Percentiles rank a stretch among this genome's conserved stretches.
Conservation (phyloP, 257 asterid genomes). For the Asclepias syriaca region DNA sequence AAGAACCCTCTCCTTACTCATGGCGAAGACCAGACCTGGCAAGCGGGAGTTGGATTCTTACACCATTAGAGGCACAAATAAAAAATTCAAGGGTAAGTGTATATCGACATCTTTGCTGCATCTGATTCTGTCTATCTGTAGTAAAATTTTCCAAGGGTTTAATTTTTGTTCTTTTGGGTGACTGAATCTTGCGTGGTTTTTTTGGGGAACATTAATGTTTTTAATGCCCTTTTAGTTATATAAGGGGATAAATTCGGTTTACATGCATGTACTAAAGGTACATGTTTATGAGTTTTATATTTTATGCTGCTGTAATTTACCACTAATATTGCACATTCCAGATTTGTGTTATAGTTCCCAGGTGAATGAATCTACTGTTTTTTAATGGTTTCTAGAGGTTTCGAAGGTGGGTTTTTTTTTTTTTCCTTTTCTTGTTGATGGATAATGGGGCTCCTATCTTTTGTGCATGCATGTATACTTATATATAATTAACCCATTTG, state of each 20-base stretch:
- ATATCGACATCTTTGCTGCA: background rate
- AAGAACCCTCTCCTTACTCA: slow-evolving; percentile 14
- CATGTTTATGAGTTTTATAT: background rate
- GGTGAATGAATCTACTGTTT: background rate
- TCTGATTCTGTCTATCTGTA: background rate
- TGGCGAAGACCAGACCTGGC: slow-evolving; percentile 50
- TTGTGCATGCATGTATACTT: slow-evolving; percentile 10
- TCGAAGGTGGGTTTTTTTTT: background rate
- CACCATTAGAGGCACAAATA: slow-evolving; percentile 54
- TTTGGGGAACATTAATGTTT: background rate
- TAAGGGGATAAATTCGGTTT: slow-evolving; percentile 1
- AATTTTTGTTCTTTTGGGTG: background rate
- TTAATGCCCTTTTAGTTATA: background rate
- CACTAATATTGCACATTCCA: background rate
- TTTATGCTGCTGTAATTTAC: background rate
- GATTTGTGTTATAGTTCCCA: background rate
- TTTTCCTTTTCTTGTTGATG: background rate
- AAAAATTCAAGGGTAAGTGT: slow-evolving; percentile 45
- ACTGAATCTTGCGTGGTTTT: background rate
- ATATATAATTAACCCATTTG: background rate
- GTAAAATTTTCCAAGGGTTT: background rate
- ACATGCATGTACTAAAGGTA: slow-evolving; percentile 8
- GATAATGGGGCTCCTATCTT: background rate
- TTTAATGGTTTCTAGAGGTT: background rate
- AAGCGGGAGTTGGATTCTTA: slow-evolving; percentile 38